phyloP scores from a whole-genome alignment of 2,329 filamentous ascomycete species.

The Fusarium brachygibbosum region DNA sequence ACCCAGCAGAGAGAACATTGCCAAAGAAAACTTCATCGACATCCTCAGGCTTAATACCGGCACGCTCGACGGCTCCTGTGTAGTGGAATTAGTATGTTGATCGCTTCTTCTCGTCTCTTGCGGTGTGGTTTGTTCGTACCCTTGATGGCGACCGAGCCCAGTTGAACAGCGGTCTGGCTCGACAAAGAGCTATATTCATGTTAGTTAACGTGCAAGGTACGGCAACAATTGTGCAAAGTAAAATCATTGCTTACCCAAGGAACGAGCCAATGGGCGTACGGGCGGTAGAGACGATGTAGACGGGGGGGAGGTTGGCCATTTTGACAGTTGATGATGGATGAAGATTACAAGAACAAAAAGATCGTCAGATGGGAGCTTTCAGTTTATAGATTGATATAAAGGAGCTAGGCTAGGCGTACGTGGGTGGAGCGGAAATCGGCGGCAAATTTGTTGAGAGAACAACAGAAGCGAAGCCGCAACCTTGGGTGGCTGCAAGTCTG shows the following conservation, averaged over 20 bases:
- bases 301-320: conserved; percentile 85
- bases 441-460: conserved; percentile 43
- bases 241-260: conserved; percentile 74
- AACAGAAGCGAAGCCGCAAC: conserved; percentile 10
- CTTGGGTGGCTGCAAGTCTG: conserved; percentile 4
- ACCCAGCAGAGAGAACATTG: conserved; percentile 98
- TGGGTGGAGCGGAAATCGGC: conserved; percentile 35
- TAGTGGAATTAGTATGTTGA: conserved; percentile 5
- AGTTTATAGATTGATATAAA: conserved; percentile 30
- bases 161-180: conserved; percentile 85
- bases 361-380: conserved; percentile 22
- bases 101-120: background rate
- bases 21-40: conserved; percentile 98
- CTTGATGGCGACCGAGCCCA: conserved; percentile 94
- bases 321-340: conserved; percentile 51
- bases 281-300: conserved; percentile 95
- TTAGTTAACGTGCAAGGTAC: conserved; percentile 33
- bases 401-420: conserved; percentile 2
- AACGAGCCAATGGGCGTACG: conserved; percentile 95
- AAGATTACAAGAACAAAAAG: conserved; percentile 22
- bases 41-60: conserved; percentile 87
- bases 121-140: conserved; percentile 64
- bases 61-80: conserved; percentile 84
- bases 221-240: background rate
- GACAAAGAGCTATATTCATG: conserved; percentile 79